Conservation (phyloP, 2,329 filamentous ascomycete genomes). For the Talaromyces sp. region DNA sequence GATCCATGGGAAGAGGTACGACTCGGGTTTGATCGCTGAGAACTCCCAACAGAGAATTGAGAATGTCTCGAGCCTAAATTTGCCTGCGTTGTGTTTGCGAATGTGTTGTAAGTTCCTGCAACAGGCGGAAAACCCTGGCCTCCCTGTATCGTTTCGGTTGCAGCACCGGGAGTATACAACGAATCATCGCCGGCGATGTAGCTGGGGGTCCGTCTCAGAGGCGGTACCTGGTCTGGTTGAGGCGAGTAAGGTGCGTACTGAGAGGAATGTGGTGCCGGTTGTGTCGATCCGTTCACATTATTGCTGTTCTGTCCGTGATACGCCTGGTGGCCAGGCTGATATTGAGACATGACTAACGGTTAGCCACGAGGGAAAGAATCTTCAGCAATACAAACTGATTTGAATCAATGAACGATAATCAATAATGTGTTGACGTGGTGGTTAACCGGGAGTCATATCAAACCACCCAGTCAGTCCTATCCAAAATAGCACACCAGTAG, state of each 20-base stretch:
- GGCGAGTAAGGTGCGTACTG: slow-evolving; percentile 40
- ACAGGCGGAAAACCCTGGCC: slow-evolving; percentile 5
- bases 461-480: not conserved
- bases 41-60: slow-evolving; percentile 29
- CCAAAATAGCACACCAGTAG: not conserved
- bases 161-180: slow-evolving; percentile 5
- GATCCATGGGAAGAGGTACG: slow-evolving; percentile 40
- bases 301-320: slow-evolving; percentile 37
- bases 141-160: slow-evolving; percentile 4
- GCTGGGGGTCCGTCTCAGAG: slow-evolving; percentile 57
- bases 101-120: slow-evolving; percentile 22
- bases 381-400: not conserved
- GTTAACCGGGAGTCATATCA: slow-evolving; percentile 1
- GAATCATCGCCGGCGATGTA: slow-evolving; percentile 73
- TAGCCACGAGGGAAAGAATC: not conserved
- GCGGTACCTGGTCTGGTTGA: slow-evolving; percentile 35
- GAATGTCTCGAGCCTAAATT: slow-evolving; percentile 33
- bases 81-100: slow-evolving; percentile 24
- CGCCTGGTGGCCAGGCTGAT: slow-evolving; percentile 49
- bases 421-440: not conserved
- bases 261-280: slow-evolving; percentile 22
- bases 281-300: slow-evolving; percentile 22
- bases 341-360: slow-evolving; percentile 46
- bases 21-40: slow-evolving; percentile 33
- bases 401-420: not conserved